A percentile compares a stretch with the other conserved stretches of the same genome.
phyloP scores from a whole-genome alignment of 495 filamentous ascomycete genomes.

The Letharia columbiana region DNA sequence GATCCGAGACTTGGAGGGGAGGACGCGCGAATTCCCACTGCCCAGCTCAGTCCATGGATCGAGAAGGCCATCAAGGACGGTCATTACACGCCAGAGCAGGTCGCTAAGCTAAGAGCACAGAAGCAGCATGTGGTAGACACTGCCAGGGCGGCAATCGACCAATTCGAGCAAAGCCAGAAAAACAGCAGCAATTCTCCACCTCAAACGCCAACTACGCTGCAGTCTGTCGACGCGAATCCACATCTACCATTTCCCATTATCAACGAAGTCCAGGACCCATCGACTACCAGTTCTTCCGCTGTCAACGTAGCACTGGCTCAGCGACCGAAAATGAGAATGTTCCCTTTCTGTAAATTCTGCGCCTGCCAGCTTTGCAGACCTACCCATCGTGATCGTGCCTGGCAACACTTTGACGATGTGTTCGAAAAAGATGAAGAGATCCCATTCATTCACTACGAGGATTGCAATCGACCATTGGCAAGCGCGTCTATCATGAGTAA shows the following conservation, averaged over 20 bases:
- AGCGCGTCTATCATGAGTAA: neutral
- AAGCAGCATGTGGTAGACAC: slow-evolving; percentile 33
- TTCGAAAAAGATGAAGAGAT: slow-evolving; percentile 24
- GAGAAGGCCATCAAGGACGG: slow-evolving; percentile 44
- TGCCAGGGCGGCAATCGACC: slow-evolving; percentile 19
- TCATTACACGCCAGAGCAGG: slow-evolving; percentile 39
- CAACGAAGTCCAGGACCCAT: neutral
- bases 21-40: slow-evolving; percentile 30
- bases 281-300: neutral
- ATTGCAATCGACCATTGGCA: slow-evolving; percentile 25
- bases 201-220: slow-evolving; percentile 2
- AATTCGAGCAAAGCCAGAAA: slow-evolving; percentile 14
- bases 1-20: slow-evolving; percentile 3
- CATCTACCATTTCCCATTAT: slow-evolving; percentile 22
- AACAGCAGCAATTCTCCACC: neutral
- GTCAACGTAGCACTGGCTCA: slow-evolving; percentile 2
- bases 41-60: slow-evolving; percentile 33
- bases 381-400: slow-evolving; percentile 37
- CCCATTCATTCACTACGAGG: slow-evolving; percentile 15
- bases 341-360: slow-evolving; percentile 41
- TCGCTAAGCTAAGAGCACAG: slow-evolving; percentile 34
- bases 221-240: slow-evolving; percentile 16
- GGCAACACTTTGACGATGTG: slow-evolving; percentile 42
- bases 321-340: slow-evolving; percentile 35
- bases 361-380: slow-evolving; percentile 46